Evolutionary conservation across 2,329 filamentous ascomycete genomes (phyloP).

Genomic region (Knufia petricola): DNA sequence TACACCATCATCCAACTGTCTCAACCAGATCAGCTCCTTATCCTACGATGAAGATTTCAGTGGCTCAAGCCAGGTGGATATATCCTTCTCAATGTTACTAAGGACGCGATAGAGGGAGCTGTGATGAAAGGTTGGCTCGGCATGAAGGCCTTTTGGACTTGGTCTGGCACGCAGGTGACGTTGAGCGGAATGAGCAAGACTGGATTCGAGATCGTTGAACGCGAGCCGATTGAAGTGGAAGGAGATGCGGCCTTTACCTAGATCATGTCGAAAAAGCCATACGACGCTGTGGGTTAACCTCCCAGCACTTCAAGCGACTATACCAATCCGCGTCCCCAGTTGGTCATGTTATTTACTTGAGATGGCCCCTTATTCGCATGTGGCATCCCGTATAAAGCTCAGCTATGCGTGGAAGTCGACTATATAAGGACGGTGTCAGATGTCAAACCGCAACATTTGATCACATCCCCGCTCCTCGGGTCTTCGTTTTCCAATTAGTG

Average conservation of each 20-base stretch:
- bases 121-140: conserved; percentile 17
- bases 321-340: too few relatives aligned
- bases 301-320: too few relatives aligned
- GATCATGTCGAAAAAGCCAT: conserved; percentile 15
- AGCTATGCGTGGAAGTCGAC: too few relatives aligned
- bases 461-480: too few relatives aligned
- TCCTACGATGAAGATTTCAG: conserved; percentile 35
- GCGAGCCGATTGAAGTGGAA: conserved; percentile 18
- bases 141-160: conserved; percentile 18
- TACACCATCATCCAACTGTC: conserved; percentile 50
- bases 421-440: too few relatives aligned
- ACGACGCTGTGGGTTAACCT: conserved; percentile 18
- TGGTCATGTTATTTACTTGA: too few relatives aligned
- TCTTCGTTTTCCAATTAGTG: too few relatives aligned
- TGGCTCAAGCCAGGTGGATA: conserved; percentile 47
- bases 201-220: conserved; percentile 25
- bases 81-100: conserved; percentile 36
- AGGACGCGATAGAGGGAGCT: conserved; percentile 12
- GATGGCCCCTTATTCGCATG: too few relatives aligned
- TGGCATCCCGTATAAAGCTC: too few relatives aligned
- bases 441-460: too few relatives aligned
- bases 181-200: conserved; percentile 20
- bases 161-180: conserved; percentile 13
- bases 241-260: conserved; percentile 17
- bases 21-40: conserved; percentile 38